A percentile compares a stretch with the other conserved stretches of the same genome.
phyloP scores from a whole-genome alignment of 345 rosid species.

The Heritiera littoralis region DNA sequence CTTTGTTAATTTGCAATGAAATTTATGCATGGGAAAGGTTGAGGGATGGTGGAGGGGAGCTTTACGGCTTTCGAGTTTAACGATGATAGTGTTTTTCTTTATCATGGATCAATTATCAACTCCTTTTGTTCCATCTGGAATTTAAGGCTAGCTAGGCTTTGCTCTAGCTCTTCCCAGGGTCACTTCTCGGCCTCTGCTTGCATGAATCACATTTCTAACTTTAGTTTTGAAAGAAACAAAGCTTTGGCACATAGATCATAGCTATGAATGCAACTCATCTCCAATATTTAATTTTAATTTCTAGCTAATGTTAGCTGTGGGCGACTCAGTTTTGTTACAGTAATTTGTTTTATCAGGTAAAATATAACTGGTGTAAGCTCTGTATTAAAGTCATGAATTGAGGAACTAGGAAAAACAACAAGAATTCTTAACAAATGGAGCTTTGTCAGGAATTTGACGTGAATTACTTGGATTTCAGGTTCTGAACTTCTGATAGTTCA shows the following conservation, averaged over 20 bases:
- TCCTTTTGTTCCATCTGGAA: conserved; percentile 16
- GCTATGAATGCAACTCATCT: conserved; percentile 4
- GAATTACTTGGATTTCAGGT: too few species aligned
- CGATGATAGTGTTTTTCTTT: conserved; percentile 64
- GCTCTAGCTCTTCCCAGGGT: conserved; percentile 18
- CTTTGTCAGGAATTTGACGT: too few species aligned
- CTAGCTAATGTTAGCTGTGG: conserved; percentile 29
- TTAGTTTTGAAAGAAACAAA: not conserved
- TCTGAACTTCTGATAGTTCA: not conserved
- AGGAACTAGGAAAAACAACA: too few species aligned
- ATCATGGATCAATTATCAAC: conserved; percentile 42
- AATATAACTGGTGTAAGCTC: too few species aligned
- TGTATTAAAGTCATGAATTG: too few species aligned
- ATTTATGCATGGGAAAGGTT: conserved; percentile 26
- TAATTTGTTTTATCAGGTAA: too few species aligned
- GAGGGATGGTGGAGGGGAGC: conserved; percentile 29
- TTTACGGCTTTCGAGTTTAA: conserved; percentile 39
- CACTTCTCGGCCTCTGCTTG: not conserved
- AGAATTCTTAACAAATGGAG: too few species aligned
- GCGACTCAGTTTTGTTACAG: conserved; percentile 15
- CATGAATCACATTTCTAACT: not conserved
- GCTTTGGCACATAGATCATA: conserved; percentile 1
- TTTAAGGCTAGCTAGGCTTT: not conserved
- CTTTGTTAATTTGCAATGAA: conserved; percentile 22
- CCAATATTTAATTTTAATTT: not conserved